Base-by-base conservation (phyloP, 1,139 yeast genomes). In the Candida mesenterica region DNA sequence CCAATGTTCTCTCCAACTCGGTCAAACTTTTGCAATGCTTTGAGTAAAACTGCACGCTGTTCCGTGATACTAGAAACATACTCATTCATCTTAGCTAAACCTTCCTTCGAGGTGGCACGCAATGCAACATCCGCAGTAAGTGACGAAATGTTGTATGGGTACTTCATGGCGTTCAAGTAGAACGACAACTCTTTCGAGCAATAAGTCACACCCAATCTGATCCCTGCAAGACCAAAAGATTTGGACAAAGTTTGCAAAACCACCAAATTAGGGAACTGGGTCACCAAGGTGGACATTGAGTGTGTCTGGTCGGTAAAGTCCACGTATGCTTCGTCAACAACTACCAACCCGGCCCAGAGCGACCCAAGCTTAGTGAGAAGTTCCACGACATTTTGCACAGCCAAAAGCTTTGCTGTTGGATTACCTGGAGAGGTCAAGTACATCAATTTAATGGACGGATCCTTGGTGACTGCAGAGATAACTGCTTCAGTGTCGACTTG, bases 391-490 rank as follows among this genome's bases (percentile, higher is more conserved):
- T 65, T 61, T 0, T 57, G 59, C 7, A 72, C 68, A 18, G 72
- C 68, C 27, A 92, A 58, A 33, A 78, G 62, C 26, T 79, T 74
- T 4, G 84, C 97, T 0, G 98, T 92, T 23, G 98, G 98, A 57
- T 92, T 92, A 20, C 98, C 98, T n/a, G 98, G 98, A 1, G 97
- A 86, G n/a, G 97, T 90, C 44, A 90, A 65, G 56, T 88, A 90
- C 2, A 84, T 68, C 40, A 92, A 58, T 52, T 88, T 90, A 48
- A 90, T 82, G 8, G 61, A 38, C 0, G 78, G 59, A 48, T 90
- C 96, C 0, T 53, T 50, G 7, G 58, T 46, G n/a, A 89, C 61
- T 2, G 72, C 62, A n/a, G 65, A 57, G 22, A 73, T 52, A 27
- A 90, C 75, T n/a, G 62, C 68, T 1, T 72, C 77, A 5, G 77